A percentile compares a stretch with the other conserved stretches of the same genome.
phyloP scores from a whole-genome alignment of 805 yeast species.

The Saccharomycopsis sp. region DNA sequence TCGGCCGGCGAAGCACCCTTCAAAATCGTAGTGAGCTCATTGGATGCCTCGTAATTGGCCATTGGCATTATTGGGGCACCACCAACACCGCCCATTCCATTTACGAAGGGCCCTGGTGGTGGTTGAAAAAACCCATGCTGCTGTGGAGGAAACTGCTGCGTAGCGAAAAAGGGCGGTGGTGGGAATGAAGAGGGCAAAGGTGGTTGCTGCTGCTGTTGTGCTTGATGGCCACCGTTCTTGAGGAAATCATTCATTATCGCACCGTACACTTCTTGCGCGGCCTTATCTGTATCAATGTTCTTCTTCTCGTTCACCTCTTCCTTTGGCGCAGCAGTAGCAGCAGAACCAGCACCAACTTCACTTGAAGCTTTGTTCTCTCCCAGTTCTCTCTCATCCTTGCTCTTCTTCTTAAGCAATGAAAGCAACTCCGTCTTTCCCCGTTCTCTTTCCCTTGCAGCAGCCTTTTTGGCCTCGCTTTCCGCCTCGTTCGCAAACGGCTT shows the following conservation, averaged over 20 bases:
- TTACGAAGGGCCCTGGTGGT: too few relatives aligned
- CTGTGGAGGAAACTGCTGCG: too few relatives aligned
- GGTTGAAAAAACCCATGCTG: slow-evolving; percentile 20
- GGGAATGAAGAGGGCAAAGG: too few relatives aligned
- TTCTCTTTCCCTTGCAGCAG: slow-evolving; percentile 21
- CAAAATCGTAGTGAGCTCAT: slow-evolving; percentile 11
- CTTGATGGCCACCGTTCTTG: neutral
- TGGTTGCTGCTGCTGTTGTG: slow-evolving; percentile 13
- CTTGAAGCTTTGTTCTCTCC: slow-evolving; percentile 6
- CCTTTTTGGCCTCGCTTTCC: slow-evolving; percentile 28
- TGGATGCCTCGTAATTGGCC: slow-evolving; percentile 8
- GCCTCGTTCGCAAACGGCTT: slow-evolving; percentile 5
- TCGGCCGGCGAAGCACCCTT: slow-evolving; percentile 4
- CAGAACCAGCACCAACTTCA: slow-evolving; percentile 8
- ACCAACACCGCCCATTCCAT: too few relatives aligned
- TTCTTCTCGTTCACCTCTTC: neutral
- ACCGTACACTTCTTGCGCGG: slow-evolving; percentile 19
- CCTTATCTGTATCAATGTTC: slow-evolving; percentile 15
- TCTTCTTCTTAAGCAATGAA: slow-evolving; percentile 8
- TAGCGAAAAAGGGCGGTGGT: slow-evolving; percentile 19
- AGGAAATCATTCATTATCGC: slow-evolving; percentile 18
- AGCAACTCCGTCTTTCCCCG: slow-evolving; percentile 2
- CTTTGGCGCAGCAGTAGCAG: neutral
- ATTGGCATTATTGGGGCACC: too few relatives aligned
- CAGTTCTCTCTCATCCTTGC: slow-evolving; percentile 5